phyloP scores from a whole-genome alignment of 331 rosid genomes.

The Cydonia oblonga region DNA sequence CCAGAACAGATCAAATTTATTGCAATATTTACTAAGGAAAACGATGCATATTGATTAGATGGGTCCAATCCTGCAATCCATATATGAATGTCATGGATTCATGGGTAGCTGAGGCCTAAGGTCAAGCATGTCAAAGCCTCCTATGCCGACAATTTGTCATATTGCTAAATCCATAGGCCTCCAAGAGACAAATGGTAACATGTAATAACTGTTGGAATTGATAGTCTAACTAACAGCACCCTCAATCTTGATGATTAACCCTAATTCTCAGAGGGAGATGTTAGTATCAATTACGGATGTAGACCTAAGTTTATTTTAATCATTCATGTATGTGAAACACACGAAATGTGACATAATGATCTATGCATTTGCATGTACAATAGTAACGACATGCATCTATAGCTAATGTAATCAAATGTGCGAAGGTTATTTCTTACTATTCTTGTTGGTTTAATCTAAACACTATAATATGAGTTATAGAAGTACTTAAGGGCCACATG shows the following conservation, averaged over 20 bases:
- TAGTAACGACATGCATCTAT: background rate
- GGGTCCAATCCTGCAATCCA: background rate
- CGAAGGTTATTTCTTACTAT: no score
- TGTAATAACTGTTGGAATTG: background rate
- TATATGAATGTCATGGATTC: background rate
- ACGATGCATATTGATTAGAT: background rate
- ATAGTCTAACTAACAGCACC: background rate
- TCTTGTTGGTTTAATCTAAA: no score
- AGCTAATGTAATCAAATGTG: no score
- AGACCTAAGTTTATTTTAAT: accelerated
- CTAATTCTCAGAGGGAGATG: background rate
- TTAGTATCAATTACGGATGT: background rate
- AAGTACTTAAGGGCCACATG: background rate
- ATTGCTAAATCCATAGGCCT: background rate
- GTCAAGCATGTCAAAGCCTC: slow-evolving; percentile 7
- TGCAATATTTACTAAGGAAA: background rate
- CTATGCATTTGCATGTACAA: background rate
- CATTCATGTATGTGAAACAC: background rate
- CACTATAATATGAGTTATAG: background rate
- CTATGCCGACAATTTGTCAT: slow-evolving; percentile 22
- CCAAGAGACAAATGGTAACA: background rate
- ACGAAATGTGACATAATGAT: no score
- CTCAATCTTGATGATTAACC: background rate
- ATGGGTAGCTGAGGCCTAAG: background rate
- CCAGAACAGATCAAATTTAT: background rate